Conservation (phyloP, 352 stramenopile genomes). For the Phytophthora boehmeriae region DNA sequence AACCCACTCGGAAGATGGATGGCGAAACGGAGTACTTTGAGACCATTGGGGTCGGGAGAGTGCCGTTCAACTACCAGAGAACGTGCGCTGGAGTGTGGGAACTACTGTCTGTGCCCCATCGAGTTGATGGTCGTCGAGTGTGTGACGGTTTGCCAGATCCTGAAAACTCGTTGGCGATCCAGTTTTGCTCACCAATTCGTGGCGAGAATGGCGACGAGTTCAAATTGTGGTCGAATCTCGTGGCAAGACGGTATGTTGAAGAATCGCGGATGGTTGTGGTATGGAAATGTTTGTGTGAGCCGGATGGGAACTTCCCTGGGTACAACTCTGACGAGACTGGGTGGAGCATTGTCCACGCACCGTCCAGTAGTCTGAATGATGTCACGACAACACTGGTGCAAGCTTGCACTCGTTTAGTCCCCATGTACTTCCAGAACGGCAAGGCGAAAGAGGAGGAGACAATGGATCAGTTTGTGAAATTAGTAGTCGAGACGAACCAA, state of each 20-base stretch:
- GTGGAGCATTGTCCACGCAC: constrained; percentile 32
- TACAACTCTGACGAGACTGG: constrained; percentile 62
- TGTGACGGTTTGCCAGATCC: constrained; percentile 24
- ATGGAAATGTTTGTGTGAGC: constrained; percentile 46
- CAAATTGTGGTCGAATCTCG: constrained; percentile 17
- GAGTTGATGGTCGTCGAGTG: constrained; percentile 12
- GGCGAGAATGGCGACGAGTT: constrained; percentile 14
- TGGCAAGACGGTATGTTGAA: constrained; percentile 40
- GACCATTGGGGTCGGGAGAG: constrained; percentile 16
- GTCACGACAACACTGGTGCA: constrained; percentile 16
- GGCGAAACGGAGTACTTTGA: constrained; percentile 29
- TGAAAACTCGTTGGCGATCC: constrained; percentile 38
- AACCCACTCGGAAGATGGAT: constrained; percentile 14
- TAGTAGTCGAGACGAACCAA: constrained; percentile 23
- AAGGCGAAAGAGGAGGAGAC: constrained; percentile 4
- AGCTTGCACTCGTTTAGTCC: constrained; percentile 14
- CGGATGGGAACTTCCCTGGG: constrained; percentile 33
- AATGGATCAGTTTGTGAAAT: constrained; percentile 29
- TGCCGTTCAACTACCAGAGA: constrained; percentile 20
- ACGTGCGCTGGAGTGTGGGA: constrained; percentile 31
- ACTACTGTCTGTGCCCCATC: constrained; percentile 16
- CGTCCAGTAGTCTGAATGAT: constrained; percentile 3
- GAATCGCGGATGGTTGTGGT: constrained; percentile 49
- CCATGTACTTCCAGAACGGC: constrained; percentile 25
- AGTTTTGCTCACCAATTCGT: constrained; percentile 28